Base-by-base conservation (phyloP, 352 stramenopile genomes). In the Phytophthora niederhauseri region DNA sequence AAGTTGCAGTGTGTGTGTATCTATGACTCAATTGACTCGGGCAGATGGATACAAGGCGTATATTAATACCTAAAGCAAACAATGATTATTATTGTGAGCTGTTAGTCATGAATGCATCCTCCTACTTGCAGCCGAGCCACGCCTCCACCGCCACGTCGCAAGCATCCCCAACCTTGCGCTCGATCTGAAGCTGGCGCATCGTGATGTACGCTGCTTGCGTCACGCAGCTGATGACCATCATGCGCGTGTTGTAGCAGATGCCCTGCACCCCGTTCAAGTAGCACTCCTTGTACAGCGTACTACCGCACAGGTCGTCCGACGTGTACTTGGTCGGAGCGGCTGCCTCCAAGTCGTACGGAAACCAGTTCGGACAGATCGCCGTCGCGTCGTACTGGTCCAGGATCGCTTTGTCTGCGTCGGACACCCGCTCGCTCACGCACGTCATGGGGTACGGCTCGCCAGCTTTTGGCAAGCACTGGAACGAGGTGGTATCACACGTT, bases 231-330 rank as follows among this genome's bases (percentile, higher is more conserved):
- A 84, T 71, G 3, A 84, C 71, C 64, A 73, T 71, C 76, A 87
- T 79, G 17, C 74, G 77, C 20, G 66, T 72, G 61, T 81, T 87
- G 41, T 75, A 81, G 59, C 76, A 84, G 46, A 87, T 80, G 5
- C 76, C 78, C 17, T 73, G 57, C 2, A 57, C 34, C 17, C 61
- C 66, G 31, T 66, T 64, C 8, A 77, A 4, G 1, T 20, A 50
- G 57, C 78, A 82, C 43, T 75, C 38, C 56, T 75, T 76, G 61
- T 72, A 81, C 45, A 80, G 64, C 22, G 64, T 52, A n/a, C 73
- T 68, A 6, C 65, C 66, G 59, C 76, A 86, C 4, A 76, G 43
- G 0, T 50, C 56, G 19, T 85, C 75, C 0, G 70, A 74, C 5
- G 62, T 73, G 7, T 69, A 62, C 4, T 65, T 34, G 2, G 64